Percentiles rank a stretch among this genome's conserved stretches.
phyloP scores from a whole-genome alignment of 805 yeast species.

The Zygosaccharomyces gambellarensis region DNA sequence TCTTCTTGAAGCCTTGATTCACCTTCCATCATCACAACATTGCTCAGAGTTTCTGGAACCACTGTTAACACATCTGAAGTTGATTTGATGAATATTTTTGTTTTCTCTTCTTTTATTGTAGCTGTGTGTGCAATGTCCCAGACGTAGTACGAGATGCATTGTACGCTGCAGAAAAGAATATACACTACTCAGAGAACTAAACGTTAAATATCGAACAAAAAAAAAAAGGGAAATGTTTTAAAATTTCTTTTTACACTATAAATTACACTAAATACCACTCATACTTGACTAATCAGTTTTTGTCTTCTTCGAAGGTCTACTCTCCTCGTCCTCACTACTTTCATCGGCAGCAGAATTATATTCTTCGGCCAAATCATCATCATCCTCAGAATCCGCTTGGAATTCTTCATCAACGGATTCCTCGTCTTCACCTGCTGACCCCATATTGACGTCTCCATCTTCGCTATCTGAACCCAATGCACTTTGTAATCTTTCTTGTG shows the following conservation, averaged over 20 bases:
- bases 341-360: conserved; percentile 58
- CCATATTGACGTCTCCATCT: conserved; percentile 47
- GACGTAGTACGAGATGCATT: background rate
- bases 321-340: conserved; percentile 32
- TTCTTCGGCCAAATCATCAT: conserved; percentile 78
- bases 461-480: conserved; percentile 62
- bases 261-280: conserved; percentile 3
- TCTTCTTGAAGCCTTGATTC: conserved; percentile 19
- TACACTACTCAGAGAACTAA: background rate
- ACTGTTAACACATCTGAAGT: background rate
- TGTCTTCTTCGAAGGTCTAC: conserved; percentile 39
- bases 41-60: background rate
- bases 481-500: conserved; percentile 71
- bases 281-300: conserved; percentile 17
- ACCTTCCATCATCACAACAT: conserved; percentile 2
- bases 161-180: background rate
- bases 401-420: conserved; percentile 87
- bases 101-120: background rate
- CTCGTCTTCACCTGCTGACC: conserved; percentile 75
- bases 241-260: background rate
- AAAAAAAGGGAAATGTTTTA: background rate
- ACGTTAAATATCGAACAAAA: conserved; percentile 3
- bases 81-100: background rate
- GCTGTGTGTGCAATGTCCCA: background rate
- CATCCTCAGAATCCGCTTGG: conserved; percentile 44